phyloP scores from a whole-genome alignment of 1,284 basidiomycete species.

The Ganoderma lucidum region DNA sequence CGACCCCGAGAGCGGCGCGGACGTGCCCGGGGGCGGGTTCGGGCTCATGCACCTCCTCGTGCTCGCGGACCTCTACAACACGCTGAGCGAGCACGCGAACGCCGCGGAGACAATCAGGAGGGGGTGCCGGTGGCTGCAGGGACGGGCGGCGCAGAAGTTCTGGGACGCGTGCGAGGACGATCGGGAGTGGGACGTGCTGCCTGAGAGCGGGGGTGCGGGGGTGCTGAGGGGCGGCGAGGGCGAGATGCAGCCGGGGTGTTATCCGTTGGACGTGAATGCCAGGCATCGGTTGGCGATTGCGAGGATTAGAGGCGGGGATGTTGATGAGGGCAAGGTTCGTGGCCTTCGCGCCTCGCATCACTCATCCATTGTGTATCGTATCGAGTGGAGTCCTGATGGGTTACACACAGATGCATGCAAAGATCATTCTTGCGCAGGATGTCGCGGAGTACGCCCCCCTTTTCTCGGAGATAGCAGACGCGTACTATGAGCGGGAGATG shows the following conservation, averaged over 20 bases:
- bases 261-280: constrained; percentile 81
- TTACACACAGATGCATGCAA: constrained; percentile 72
- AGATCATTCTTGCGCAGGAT: constrained; percentile 75
- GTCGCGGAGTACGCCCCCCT: constrained; percentile 79
- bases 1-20: constrained; percentile 37
- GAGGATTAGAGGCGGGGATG: constrained; percentile 82
- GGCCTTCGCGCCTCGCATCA: background rate
- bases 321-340: constrained; percentile 83
- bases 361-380: background rate
- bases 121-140: constrained; percentile 92
- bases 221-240: constrained; percentile 39
- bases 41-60: constrained; percentile 74
- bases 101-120: constrained; percentile 77
- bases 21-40: constrained; percentile 58
- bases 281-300: constrained; percentile 89
- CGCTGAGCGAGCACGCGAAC: constrained; percentile 71
- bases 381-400: background rate
- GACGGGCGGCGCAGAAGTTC: constrained; percentile 73
- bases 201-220: constrained; percentile 39
- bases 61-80: constrained; percentile 86
- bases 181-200: constrained; percentile 79
- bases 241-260: constrained; percentile 60
- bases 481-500: constrained; percentile 79
- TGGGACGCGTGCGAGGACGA: constrained; percentile 91
- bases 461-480: constrained; percentile 86